Evolutionary conservation across 192 early-diverging fungal genomes (phyloP).

Genomic region (Coemansia sp.): DNA sequence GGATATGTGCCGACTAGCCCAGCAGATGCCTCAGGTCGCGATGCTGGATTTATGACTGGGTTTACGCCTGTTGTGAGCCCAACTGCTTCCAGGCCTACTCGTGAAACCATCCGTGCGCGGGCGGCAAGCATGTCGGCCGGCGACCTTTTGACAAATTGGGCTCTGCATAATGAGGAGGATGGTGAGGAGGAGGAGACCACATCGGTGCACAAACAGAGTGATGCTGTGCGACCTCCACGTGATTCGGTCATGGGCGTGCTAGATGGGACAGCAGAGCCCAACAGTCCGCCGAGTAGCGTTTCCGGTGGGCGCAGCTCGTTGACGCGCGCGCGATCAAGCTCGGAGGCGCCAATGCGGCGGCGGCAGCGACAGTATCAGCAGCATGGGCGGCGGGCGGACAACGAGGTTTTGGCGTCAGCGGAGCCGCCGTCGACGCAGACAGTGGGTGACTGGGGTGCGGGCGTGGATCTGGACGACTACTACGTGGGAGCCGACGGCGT

Average conservation of each 20-base stretch:
- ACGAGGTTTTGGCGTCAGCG: neutral
- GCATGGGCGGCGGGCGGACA: neutral
- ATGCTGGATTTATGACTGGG: neutral
- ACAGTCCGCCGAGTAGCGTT: constrained; percentile 6
- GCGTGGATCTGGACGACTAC: constrained; percentile 44
- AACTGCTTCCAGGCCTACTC: neutral
- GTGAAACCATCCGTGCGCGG: constrained; percentile 8
- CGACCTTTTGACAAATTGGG: neutral
- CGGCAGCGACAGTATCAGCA: constrained; percentile 1
- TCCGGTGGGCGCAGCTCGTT: constrained; percentile 17
- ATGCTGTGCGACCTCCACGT: constrained; percentile 18
- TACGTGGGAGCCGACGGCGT: constrained; percentile 52
- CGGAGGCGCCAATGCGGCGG: constrained; percentile 33
- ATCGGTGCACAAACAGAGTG: neutral
- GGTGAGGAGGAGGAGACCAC: neutral
- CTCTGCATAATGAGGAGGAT: neutral
- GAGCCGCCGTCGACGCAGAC: constrained; percentile 9
- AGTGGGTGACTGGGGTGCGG: constrained; percentile 25
- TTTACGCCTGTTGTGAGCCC: constrained; percentile 18
- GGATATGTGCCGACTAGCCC: too few relatives aligned
- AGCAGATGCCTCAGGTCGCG: neutral
- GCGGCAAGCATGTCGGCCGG: constrained; percentile 21
- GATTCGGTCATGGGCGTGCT: constrained; percentile 42
- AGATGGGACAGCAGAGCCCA: constrained; percentile 45
- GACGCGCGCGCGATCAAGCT: constrained; percentile 45